These are phyloP conservation scores for Fonsecaea pedrosoi DNA, from an alignment of 2,329 filamentous ascomycete genomes.

Conservation along the genomic window DNA sequence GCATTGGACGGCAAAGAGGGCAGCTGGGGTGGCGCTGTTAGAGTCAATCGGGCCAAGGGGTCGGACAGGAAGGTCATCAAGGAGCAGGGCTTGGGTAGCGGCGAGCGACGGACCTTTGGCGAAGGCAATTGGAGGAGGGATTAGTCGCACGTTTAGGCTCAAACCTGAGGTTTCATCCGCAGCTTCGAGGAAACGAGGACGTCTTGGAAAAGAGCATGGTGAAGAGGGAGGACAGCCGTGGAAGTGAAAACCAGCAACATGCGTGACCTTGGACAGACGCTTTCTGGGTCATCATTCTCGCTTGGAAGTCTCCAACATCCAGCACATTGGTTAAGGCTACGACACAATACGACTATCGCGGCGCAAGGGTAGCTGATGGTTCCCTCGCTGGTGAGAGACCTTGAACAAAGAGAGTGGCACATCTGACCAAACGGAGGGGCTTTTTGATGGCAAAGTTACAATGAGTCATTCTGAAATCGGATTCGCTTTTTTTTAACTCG, in stretches of 20 bases:
- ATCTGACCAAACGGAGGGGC: too few species aligned
- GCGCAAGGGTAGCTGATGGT: neutral
- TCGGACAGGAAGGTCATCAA: slow-evolving; percentile 35
- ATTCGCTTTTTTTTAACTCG: too few species aligned
- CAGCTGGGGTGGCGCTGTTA: slow-evolving; percentile 49
- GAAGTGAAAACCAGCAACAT: neutral
- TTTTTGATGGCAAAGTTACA: too few species aligned
- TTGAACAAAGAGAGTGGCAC: too few species aligned
- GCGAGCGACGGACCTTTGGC: slow-evolving; percentile 15
- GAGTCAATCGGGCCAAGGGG: slow-evolving; percentile 49
- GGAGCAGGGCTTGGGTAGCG: slow-evolving; percentile 28
- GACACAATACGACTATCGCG: neutral
- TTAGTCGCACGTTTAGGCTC: neutral
- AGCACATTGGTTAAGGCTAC: neutral
- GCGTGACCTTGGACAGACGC: neutral
- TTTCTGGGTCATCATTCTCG: neutral
- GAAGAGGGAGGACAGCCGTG: neutral
- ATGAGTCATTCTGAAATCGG: too few species aligned
- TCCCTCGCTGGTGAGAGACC: neutral
- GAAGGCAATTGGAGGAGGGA: slow-evolving; percentile 18
- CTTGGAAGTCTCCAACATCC: neutral
- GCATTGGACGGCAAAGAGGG: slow-evolving; percentile 51
- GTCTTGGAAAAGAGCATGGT: neutral
- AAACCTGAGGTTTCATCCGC: neutral
- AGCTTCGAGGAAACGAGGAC: neutral